Base-by-base conservation (phyloP, 495 filamentous ascomycete species). In the Aspergillus conjunctus region DNA sequence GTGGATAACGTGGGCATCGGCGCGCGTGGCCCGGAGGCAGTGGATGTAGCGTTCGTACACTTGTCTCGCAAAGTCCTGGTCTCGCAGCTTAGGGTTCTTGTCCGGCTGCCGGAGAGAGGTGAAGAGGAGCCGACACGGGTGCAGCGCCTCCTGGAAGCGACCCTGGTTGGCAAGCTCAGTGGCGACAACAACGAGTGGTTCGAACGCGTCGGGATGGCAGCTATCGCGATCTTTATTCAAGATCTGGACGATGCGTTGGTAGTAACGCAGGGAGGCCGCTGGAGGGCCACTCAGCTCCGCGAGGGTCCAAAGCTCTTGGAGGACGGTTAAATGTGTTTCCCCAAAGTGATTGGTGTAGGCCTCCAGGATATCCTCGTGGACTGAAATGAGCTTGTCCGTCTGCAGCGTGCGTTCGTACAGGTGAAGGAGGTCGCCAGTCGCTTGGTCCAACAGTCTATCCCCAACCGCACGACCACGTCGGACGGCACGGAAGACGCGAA, bases 141-240 rank as follows among this genome's bases (percentile, higher is more conserved):
- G 50, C 21, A 75, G 57, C 15, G 71, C 74, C 33, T 77, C 74
- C 0, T 70, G 57, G 59, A 72, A 77, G 17, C 73, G 71, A 15
- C 44, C 74, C 55, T 77, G 70, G 54, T 62, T 72, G 61, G 64
- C 69, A 0, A 77, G 66, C 56, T 77, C 74, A 6, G 65, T 74
- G n/a, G 67, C 64, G 14, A 77, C 70, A 34, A 77, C 69, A n/a
- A 75, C 51, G 5, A 77, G 56, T 0, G 73, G 70, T 56, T 77
- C 73, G 22, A 77, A 65, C 3, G 74, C 74, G 11, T 73, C 70
- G 0, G 68, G 68, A 18, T 72, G 60, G 63, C 70, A 74, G 30
- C 48, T 57, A 18, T 66, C 61, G 0, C 73, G 63, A 18, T 73
- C 68, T 59, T 75, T 74, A 61, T 77, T 77, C 46, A 77, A 41